These are phyloP conservation scores for Hypoxylon sp. DNA, from an alignment of 2,329 filamentous ascomycete species.

Conservation along the genomic window DNA sequence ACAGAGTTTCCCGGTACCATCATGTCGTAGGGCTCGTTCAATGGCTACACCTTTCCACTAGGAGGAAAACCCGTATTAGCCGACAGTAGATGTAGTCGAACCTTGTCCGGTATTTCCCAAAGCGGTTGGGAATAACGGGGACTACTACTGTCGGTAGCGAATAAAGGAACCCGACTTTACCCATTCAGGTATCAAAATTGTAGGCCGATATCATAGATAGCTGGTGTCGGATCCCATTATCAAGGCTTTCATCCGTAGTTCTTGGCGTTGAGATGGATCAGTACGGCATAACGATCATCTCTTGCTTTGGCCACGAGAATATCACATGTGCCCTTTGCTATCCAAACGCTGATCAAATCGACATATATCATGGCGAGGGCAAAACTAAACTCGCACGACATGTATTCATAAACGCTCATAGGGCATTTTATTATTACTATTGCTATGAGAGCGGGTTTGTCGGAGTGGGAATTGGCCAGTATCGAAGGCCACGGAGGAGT, in stretches of 20 bases:
- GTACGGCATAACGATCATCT: background rate
- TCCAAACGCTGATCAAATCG: background rate
- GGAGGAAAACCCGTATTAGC: slow-evolving; percentile 42
- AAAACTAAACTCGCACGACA: background rate
- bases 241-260: slow-evolving; percentile 13
- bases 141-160: slow-evolving; percentile 40
- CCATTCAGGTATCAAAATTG: slow-evolving; percentile 28
- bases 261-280: slow-evolving; percentile 21
- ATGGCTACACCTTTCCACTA: slow-evolving; percentile 26
- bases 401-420: background rate
- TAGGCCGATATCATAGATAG: slow-evolving; percentile 20
- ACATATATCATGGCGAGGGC: slow-evolving; percentile 3
- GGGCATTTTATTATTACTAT: background rate
- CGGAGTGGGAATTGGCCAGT: slow-evolving; percentile 8
- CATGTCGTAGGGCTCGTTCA: slow-evolving; percentile 23
- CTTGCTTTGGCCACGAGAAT: background rate
- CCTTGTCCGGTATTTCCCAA: slow-evolving; percentile 44
- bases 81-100: slow-evolving; percentile 33
- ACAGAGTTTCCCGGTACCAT: slow-evolving; percentile 18
- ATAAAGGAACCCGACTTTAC: slow-evolving; percentile 37
- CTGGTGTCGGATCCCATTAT: slow-evolving; percentile 14
- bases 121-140: slow-evolving; percentile 36
- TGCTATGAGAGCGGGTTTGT: slow-evolving; percentile 1
- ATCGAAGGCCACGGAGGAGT: slow-evolving; percentile 20
- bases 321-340: background rate